Percentiles rank a stretch among this genome's conserved stretches.
phyloP scores from a whole-genome alignment of 164 flowering plant species.

The Brasenia schreberi region DNA sequence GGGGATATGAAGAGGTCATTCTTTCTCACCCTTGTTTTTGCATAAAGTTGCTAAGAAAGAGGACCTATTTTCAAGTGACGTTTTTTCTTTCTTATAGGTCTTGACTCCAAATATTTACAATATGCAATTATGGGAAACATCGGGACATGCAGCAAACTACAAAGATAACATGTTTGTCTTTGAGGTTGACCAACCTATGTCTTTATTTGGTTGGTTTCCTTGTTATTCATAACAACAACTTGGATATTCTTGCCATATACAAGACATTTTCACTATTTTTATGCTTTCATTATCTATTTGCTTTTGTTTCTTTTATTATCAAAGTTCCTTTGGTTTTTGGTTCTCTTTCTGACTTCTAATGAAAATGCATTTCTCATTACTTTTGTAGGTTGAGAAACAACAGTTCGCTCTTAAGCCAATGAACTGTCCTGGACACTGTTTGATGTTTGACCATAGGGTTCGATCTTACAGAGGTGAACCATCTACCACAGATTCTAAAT shows the following conservation, averaged over 20 bases:
- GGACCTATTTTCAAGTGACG: background rate
- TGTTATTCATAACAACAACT: background rate
- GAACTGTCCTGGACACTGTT: conserved; percentile 99
- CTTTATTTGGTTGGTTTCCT: background rate
- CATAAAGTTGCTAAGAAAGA: background rate
- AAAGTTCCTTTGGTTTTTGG: background rate
- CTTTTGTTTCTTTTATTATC: background rate
- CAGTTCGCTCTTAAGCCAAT: conserved; percentile 98
- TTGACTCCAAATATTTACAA: conserved; percentile 83
- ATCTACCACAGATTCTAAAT: background rate
- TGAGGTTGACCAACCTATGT: conserved; percentile 33
- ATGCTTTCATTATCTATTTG: background rate
- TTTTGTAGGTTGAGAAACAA: conserved; percentile 80
- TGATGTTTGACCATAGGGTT: conserved; percentile 90
- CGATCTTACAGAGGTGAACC: conserved; percentile 86
- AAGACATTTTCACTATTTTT: no score
- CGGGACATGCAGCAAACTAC: conserved; percentile 97
- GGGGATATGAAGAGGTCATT: conserved; percentile 89
- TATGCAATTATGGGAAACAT: conserved; percentile 97
- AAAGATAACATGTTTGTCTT: conserved; percentile 95
- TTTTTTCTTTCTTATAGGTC: conserved; percentile 36
- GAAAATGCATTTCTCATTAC: background rate
- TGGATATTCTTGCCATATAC: background rate
- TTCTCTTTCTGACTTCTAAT: background rate
- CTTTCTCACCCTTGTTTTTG: background rate